Evolutionary conservation across 2,329 filamentous ascomycete species (phyloP).

Genomic region (Aspergillus sojae): DNA sequence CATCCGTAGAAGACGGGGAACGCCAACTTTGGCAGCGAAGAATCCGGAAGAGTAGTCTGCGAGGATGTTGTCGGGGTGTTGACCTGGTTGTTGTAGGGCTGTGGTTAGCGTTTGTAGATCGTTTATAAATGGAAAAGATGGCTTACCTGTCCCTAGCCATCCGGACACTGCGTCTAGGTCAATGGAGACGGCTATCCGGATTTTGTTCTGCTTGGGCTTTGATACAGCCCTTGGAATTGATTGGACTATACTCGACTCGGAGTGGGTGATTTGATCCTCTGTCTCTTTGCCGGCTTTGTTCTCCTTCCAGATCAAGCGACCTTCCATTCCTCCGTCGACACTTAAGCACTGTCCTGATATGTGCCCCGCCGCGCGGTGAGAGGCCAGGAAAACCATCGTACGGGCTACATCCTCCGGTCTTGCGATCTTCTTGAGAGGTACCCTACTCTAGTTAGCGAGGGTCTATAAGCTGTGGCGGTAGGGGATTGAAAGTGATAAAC

Average conservation of each 20-base stretch:
- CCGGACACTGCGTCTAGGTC: slow-evolving; percentile 64
- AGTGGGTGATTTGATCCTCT: not conserved
- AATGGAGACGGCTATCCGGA: slow-evolving; percentile 39
- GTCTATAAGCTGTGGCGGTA: not conserved
- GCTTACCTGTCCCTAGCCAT: slow-evolving; percentile 59
- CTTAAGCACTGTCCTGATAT: slow-evolving; percentile 58
- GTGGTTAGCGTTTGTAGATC: not conserved
- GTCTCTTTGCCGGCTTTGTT: slow-evolving; percentile 36
- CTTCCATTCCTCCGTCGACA: slow-evolving; percentile 57
- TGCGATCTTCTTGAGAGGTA: slow-evolving; percentile 52
- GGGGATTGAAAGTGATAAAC: not conserved
- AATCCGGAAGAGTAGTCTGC: slow-evolving; percentile 60
- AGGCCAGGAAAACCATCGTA: slow-evolving; percentile 54
- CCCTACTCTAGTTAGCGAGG: slow-evolving; percentile 23
- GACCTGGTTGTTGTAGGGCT: slow-evolving; percentile 20
- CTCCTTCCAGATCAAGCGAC: slow-evolving; percentile 52
- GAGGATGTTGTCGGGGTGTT: slow-evolving; percentile 55
- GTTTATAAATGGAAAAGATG: not conserved
- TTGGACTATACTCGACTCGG: not conserved
- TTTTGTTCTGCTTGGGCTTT: slow-evolving; percentile 21
- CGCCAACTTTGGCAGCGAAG: slow-evolving; percentile 60
- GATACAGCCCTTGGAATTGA: slow-evolving; percentile 19
- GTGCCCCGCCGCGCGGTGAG: slow-evolving; percentile 55
- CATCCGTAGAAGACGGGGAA: slow-evolving; percentile 57
- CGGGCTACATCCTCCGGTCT: slow-evolving; percentile 53